Base-by-base conservation (phyloP, 495 filamentous ascomycete genomes). In the Hypomontagnella submonticulosa region DNA sequence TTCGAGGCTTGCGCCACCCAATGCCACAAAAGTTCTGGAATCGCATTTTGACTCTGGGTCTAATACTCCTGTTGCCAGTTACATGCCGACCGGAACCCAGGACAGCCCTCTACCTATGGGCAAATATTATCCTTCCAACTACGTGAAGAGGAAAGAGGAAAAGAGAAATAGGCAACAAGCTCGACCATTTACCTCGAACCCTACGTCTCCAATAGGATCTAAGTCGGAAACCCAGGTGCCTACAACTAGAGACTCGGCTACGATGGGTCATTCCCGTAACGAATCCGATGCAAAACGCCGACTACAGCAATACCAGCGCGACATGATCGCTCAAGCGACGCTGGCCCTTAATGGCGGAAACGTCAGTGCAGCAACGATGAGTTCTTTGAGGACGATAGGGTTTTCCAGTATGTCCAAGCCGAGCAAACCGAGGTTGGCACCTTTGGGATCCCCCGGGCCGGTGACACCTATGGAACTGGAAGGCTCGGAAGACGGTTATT, bases 401-500 rank as follows among this genome's bases (percentile, higher is more conserved):
- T 61, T 76, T 51, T 48, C 52, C 62, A 46, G 76, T 63, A 58
- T 64, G 56, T 64, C 81, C 76, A 75, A 73, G 61, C 82, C 89
- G 34, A 77, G 78, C 9, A 87, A 87, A 16, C 91, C 91, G 6
- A 78, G 85, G 13, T 71, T 95, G 33, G 79, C 79, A 19, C 91
- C 91, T 1, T 79, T 90, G 3, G 84, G 85, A n/a, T 91, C 89
- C 42, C 90, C 90, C 0, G 90, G 90, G 0, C 89, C 90, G 0
- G 89, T 93, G 37, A 93, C 91, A 1, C 91, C 91, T 0, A 81
- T 95, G 72, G 84, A 85, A 2, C 73, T 95, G 27, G 90, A 92
- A 66, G 83, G 61, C 19, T 53, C 63, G 5, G 61, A 62, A 33
- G 60, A 63, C 2, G 66, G 71, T 16, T 74, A 74, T 50, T 32